Base-by-base conservation (phyloP, 1,284 basidiomycete genomes). In the Phaffia rhodozyma region DNA sequence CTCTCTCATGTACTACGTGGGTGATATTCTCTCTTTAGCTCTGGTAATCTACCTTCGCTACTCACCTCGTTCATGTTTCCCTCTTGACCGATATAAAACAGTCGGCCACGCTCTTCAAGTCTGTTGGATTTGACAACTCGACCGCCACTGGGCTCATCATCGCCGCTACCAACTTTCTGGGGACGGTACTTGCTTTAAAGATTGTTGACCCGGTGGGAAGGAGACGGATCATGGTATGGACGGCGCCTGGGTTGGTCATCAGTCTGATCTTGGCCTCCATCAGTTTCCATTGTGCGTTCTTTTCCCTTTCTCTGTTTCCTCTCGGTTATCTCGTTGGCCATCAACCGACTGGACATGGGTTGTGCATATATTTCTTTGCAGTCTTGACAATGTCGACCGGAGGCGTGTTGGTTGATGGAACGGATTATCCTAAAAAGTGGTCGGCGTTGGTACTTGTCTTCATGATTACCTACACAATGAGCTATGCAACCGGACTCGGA, bases 401-500 rank as follows among this genome's bases (percentile, higher is more conserved):
- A 50, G 83, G 84, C n/a, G 71, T 81, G 27, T 80, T 91, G 30
- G 77, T 85, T 43, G 79, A 83, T 52, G 85, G 85, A 3, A 78
- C 80, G 27, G 71, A 80, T 7, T 89, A 90, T 72, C 80, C 86
- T 2, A 78, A 76, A 20, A 73, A 79, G 6, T 87, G 83, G 81
- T 84, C 86, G 2, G 79, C 81, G 0, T 76, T 86, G 63, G 85
- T 91, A n/a, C 75, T 91, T 23, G 69, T 85, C 23, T 83, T 84
- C 29, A 90, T 91, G 86, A 83, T 90, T 67, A 72, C 87, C 68
- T 91, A 86, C 75, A 87, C 90, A 32, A 86, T 86, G 1, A 86
- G 85, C 6, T 91, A 90, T 71, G 89, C 87, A 0, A 86, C 82
- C 0, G 86, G 86, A 0, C 74, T 87, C 9, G 83, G 83, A 9